A percentile compares a stretch with the other conserved stretches of the same genome.
These are phyloP conservation scores for Halophytophthora polymorphica DNA, from an alignment of 352 stramenopile genomes.

Conservation along the genomic window DNA sequence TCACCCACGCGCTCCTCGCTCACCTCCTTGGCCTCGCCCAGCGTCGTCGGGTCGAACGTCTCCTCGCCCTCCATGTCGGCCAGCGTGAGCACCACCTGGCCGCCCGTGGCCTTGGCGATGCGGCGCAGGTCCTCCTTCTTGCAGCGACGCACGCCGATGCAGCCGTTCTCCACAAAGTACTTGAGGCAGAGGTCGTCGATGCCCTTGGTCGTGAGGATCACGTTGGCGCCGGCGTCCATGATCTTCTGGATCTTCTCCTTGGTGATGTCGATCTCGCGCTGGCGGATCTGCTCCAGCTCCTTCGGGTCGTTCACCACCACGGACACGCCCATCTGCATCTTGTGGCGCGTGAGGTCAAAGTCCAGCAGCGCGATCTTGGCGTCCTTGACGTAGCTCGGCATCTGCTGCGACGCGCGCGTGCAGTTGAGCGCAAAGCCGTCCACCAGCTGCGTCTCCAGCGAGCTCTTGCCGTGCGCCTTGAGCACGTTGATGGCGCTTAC, in stretches of 20 bases:
- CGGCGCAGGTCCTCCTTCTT: slow-evolving; percentile 98
- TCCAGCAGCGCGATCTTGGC: slow-evolving; percentile 97
- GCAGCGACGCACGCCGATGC: slow-evolving; percentile 95
- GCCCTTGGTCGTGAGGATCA: slow-evolving; percentile 99
- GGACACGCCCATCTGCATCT: slow-evolving; percentile 96
- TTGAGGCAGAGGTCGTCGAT: slow-evolving; percentile 99
- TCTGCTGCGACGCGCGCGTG: slow-evolving; percentile 96
- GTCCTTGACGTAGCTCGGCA: slow-evolving; percentile 94
- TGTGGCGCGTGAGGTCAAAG: slow-evolving; percentile 98
- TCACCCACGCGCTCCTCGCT: slow-evolving; percentile 97
- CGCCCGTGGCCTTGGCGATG: slow-evolving; percentile 98
- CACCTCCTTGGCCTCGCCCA: slow-evolving; percentile 94
- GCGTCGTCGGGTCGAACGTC: slow-evolving; percentile 91
- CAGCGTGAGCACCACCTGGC: slow-evolving; percentile 95
- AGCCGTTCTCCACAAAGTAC: slow-evolving; percentile 99
- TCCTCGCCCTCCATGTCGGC: slow-evolving; percentile 99
- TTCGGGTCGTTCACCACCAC: slow-evolving; percentile 92
- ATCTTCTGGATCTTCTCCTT: slow-evolving; percentile 99
- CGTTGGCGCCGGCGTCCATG: slow-evolving; percentile 96
- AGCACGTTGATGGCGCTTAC: slow-evolving; percentile 99
- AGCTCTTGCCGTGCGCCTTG: slow-evolving; percentile 93
- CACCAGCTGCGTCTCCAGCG: slow-evolving; percentile 89
- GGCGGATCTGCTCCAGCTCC: slow-evolving; percentile 97
- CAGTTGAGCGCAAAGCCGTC: slow-evolving; percentile 97
- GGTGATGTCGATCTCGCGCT: slow-evolving; percentile 99